Percentiles rank a stretch among this genome's conserved stretches.
phyloP scores from a whole-genome alignment of 441 rosid species.

The Omphalea diandra region DNA sequence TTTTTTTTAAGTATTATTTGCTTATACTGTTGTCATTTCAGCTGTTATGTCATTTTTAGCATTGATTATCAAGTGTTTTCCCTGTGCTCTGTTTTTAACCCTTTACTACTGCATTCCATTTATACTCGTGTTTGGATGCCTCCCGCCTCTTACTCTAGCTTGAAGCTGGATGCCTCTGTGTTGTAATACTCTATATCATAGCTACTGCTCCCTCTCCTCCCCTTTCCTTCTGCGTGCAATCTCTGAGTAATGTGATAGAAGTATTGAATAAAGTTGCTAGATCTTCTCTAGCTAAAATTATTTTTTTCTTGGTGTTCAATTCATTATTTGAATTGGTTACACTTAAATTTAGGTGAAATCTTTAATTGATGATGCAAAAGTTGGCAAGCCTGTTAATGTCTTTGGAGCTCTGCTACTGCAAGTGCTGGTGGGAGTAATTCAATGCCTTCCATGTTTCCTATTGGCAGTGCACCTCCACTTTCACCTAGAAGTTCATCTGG shows the following conservation, averaged over 20 bases:
- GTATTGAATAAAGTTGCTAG: too few species aligned
- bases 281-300: too few species aligned
- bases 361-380: constrained; percentile 68
- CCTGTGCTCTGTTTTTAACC: background rate
- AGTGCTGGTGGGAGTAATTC: constrained; percentile 43
- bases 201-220: too few species aligned
- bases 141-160: background rate
- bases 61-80: background rate
- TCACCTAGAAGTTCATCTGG: constrained; percentile 87
- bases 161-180: background rate
- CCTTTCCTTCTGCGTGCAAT: too few species aligned
- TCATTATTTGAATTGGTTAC: background rate
- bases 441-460: constrained; percentile 86
- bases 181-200: background rate
- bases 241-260: too few species aligned
- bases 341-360: constrained; percentile 52
- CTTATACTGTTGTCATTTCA: background rate
- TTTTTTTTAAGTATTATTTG: background rate
- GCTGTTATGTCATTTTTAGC: background rate
- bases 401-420: constrained; percentile 44
- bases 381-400: constrained; percentile 57
- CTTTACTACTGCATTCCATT: background rate
- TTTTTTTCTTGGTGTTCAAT: too few species aligned
- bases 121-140: background rate
- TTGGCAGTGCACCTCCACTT: constrained; percentile 93